phyloP scores from a whole-genome alignment of 2,329 filamentous ascomycete genomes.

The Blumeriella jaapii region DNA sequence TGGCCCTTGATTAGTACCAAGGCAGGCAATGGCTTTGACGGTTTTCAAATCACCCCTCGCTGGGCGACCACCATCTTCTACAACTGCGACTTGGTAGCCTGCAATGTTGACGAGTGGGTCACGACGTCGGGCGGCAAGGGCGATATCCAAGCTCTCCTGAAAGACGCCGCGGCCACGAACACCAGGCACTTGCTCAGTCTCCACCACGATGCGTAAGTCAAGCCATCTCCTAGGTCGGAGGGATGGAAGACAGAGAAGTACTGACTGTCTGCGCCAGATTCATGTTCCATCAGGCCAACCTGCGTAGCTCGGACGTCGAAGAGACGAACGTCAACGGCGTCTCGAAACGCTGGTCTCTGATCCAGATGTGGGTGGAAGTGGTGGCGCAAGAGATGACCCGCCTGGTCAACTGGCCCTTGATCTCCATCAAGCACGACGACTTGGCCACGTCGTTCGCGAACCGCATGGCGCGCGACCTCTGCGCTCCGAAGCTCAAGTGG shows the following conservation, averaged over 20 bases:
- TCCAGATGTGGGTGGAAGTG: constrained; percentile 5
- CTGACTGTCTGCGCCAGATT: constrained; percentile 2
- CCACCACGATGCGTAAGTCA: constrained; percentile 16
- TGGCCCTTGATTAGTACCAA: constrained; percentile 43
- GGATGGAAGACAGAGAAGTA: not conserved
- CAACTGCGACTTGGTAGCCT: constrained; percentile 30
- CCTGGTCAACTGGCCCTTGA: constrained; percentile 36
- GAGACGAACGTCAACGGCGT: constrained; percentile 11
- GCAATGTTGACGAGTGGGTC: constrained; percentile 41
- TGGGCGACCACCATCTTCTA: constrained; percentile 53
- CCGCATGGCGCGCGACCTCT: constrained; percentile 28
- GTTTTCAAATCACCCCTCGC: constrained; percentile 44
- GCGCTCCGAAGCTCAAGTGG: constrained; percentile 15
- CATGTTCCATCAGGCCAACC: constrained; percentile 47
- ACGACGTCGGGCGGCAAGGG: constrained; percentile 36
- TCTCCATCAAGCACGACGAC: constrained; percentile 44
- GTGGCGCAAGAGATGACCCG: constrained; percentile 3
- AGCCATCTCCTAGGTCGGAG: too few species aligned
- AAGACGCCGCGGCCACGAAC: constrained; percentile 38
- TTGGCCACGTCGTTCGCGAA: constrained; percentile 38
- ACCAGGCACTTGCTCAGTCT: constrained; percentile 44
- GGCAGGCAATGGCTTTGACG: constrained; percentile 40
- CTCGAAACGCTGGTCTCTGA: constrained; percentile 1
- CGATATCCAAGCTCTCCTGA: constrained; percentile 39
- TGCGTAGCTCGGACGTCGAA: constrained; percentile 30